Percentiles rank a stretch among this genome's conserved stretches.
Conservation (phyloP, 306 rosid species). For the Mucuna pruriens region DNA sequence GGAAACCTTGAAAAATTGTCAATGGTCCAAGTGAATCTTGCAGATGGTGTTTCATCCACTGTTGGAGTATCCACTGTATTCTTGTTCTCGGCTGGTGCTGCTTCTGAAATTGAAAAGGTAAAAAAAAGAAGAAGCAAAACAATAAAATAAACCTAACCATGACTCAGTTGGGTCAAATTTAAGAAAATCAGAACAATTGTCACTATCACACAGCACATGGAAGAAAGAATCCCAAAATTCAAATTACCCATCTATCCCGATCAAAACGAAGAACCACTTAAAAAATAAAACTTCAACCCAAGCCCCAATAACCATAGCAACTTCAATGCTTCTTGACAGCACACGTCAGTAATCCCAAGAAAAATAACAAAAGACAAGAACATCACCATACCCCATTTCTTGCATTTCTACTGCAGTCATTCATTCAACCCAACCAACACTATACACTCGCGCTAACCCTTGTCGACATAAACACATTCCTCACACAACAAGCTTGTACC, state of each 20-base stretch:
- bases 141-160: neutral
- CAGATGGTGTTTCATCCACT: slow-evolving; percentile 66
- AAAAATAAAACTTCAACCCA: neutral
- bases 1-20: slow-evolving; percentile 64
- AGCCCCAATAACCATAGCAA: neutral
- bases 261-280: neutral
- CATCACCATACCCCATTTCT: neutral
- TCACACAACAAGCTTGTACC: neutral
- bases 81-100: slow-evolving; percentile 31
- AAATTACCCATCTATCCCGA: neutral
- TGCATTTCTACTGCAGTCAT: neutral
- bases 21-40: slow-evolving; percentile 77
- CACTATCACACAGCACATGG: neutral
- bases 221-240: neutral
- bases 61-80: slow-evolving; percentile 32
- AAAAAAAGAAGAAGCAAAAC: neutral
- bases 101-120: slow-evolving; percentile 5
- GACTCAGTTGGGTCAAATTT: neutral
- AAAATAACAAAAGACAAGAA: neutral
- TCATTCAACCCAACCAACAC: neutral
- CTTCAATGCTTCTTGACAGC: neutral
- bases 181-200: neutral
- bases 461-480: neutral
- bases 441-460: too few species aligned
- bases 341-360: neutral